Base-by-base conservation (phyloP, 2,329 filamentous ascomycete species). In the Plenodomus lindquistii region DNA sequence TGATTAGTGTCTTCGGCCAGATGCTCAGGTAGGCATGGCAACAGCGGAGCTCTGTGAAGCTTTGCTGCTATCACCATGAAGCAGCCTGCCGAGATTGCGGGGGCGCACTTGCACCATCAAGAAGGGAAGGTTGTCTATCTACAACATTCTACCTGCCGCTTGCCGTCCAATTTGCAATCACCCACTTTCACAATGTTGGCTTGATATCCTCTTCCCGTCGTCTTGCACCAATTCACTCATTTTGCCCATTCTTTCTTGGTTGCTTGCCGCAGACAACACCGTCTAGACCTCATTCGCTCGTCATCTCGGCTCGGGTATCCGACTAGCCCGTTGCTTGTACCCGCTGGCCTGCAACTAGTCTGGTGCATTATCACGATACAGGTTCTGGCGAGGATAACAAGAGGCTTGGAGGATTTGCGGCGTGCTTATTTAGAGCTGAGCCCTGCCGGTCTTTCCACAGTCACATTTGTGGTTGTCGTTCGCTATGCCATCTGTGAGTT, bases 341-440 rank as follows among this genome's bases (percentile, higher is more conserved):
- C 34, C 31, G 27, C 31, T 45, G 46, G 36, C 43, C 40, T 46
- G 50, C 40, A 39, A 36, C 50, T 49, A 53, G 40, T 44, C 7
- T 49, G 44, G 50, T 47, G 50, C 50, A 45, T 43, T 47, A 40
- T 42, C 34, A 38, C 46, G 27, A 42, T 42, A 47, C 45, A 36
- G 45, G 21, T 31, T 31, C 27, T 31, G 27, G 27, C 39, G n/a
- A 19, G 35, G 36, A 44, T 22, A 39, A 21, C 36, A 44, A 37
- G 27, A 37, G 27, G 18, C 35, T 37, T 37, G 35, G 35, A 37
- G 13, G 16, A 9, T 37, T 37, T 18, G 15, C 35, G 11, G 27
- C 27, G 27, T 37, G 35, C 18, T 18, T 37, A 37, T 9, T 20
- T 37, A 17, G 35, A 37, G 35, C 35, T 3, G 35, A 18, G 16